phyloP scores from a whole-genome alignment of 179 eudicot genomes.

The Actinidia chinensis region DNA sequence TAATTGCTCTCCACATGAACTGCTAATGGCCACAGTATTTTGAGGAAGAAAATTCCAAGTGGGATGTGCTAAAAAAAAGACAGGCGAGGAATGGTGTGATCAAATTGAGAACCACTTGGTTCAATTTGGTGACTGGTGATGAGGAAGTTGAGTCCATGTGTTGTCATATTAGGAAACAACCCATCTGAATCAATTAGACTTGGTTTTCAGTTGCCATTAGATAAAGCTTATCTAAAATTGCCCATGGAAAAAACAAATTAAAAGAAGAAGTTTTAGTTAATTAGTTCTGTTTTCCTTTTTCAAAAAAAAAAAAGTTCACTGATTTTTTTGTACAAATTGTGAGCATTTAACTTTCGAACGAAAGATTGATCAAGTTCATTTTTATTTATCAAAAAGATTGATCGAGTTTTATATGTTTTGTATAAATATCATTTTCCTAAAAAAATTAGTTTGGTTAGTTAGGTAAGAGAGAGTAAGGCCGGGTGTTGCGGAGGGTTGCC shows the following conservation, averaged over 20 bases:
- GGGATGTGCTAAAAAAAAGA: constrained; percentile 1
- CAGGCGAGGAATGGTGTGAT: background rate
- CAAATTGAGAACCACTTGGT: constrained; percentile 6
- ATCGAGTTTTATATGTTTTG: too few species aligned
- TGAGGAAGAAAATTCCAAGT: background rate
- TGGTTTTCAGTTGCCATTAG: background rate
- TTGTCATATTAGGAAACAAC: background rate
- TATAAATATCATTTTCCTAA: background rate
- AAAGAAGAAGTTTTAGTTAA: too few species aligned
- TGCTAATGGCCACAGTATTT: background rate
- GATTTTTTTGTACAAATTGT: too few species aligned
- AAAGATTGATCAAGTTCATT: too few species aligned
- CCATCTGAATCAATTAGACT: background rate
- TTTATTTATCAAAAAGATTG: too few species aligned
- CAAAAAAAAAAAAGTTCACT: too few species aligned
- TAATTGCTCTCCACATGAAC: background rate
- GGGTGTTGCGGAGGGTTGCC: background rate
- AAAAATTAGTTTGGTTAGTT: background rate
- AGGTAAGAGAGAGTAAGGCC: background rate
- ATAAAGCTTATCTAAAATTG: background rate
- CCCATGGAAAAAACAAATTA: background rate
- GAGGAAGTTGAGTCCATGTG: background rate
- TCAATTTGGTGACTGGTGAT: too few species aligned
- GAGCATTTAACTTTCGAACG: too few species aligned
- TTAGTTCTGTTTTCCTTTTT: too few species aligned